A percentile compares a stretch with the other conserved stretches of the same genome.
These are phyloP conservation scores for Pleurotus pulmonarius DNA, from an alignment of 768 basidiomycete species.

Conservation along the genomic window DNA sequence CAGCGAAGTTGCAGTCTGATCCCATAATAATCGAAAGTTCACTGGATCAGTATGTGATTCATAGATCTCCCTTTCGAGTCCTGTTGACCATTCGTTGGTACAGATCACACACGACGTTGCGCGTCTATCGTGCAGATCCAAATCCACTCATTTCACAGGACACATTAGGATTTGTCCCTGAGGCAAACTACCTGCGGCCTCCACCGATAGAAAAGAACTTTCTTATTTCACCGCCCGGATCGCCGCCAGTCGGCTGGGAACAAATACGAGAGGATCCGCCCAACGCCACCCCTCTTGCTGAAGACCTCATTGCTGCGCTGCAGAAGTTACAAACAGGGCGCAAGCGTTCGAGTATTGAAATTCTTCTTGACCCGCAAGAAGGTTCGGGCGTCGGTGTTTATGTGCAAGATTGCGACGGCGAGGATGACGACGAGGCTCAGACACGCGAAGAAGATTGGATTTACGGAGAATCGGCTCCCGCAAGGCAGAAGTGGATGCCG, in stretches of 20 bases:
- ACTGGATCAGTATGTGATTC: slow-evolving; percentile 42
- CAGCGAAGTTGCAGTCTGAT: slow-evolving; percentile 64
- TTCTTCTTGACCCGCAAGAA: slow-evolving; percentile 66
- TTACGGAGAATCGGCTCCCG: slow-evolving; percentile 55
- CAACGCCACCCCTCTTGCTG: slow-evolving; percentile 76
- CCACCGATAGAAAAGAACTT: slow-evolving; percentile 90
- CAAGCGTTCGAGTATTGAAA: slow-evolving; percentile 40
- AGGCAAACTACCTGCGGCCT: slow-evolving; percentile 62
- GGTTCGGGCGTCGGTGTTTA: slow-evolving; percentile 74
- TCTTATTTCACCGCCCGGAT: slow-evolving; percentile 96
- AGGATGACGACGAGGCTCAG: slow-evolving; percentile 27
- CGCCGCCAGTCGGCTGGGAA: slow-evolving; percentile 97
- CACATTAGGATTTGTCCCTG: slow-evolving; percentile 26
- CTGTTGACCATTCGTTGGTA: slow-evolving; percentile 9
- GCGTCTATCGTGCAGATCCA: slow-evolving; percentile 73
- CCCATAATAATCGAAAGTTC: slow-evolving; percentile 55
- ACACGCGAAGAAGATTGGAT: slow-evolving; percentile 56
- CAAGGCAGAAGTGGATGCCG: slow-evolving; percentile 47
- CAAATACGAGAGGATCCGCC: slow-evolving; percentile 88
- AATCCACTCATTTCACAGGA: slow-evolving; percentile 50
- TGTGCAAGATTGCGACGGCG: slow-evolving; percentile 67
- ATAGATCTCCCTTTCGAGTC: slow-evolving; percentile 7
- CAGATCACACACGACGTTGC: slow-evolving; percentile 49
- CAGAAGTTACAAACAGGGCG: slow-evolving; percentile 57
- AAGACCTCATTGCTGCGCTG: slow-evolving; percentile 82